Evolutionary conservation across 148 eudicot species (phyloP).

Genomic region (Vaccinium myrtillus): DNA sequence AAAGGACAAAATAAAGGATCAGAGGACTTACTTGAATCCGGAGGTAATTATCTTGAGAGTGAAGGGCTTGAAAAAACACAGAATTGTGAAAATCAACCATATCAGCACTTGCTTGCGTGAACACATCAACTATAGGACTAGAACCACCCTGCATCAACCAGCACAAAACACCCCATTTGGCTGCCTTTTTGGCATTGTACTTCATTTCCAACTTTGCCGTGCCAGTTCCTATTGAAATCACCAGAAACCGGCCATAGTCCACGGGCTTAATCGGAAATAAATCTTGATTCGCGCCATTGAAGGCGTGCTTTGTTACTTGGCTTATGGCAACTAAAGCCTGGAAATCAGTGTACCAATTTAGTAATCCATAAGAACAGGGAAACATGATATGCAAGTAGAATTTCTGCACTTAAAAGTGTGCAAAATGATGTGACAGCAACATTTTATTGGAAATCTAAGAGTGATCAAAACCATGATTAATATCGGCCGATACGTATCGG

Average conservation of each 20-base stretch:
- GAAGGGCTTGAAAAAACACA: slow-evolving; percentile 22
- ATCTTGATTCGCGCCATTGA: not conserved
- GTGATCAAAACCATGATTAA: no score
- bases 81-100: slow-evolving; percentile 22
- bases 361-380: not conserved
- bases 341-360: not conserved
- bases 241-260: slow-evolving; percentile 18
- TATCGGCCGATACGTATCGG: no score
- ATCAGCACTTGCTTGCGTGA: slow-evolving; percentile 21
- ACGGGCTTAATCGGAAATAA: not conserved
- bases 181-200: slow-evolving; percentile 14
- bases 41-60: slow-evolving; percentile 17
- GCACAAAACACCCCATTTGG: slow-evolving; percentile 18
- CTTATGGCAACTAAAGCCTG: slow-evolving; percentile 21
- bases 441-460: no score
- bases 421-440: no score
- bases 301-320: slow-evolving; percentile 15
- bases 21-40: slow-evolving; percentile 9
- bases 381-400: no score
- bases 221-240: slow-evolving; percentile 23
- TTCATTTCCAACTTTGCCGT: slow-evolving; percentile 9
- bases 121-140: slow-evolving; percentile 15
- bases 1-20: not conserved
- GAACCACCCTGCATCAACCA: slow-evolving; percentile 16
- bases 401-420: no score